phyloP scores from a whole-genome alignment of 169 alveolate species.

The Eimeria necatrix region DNA sequence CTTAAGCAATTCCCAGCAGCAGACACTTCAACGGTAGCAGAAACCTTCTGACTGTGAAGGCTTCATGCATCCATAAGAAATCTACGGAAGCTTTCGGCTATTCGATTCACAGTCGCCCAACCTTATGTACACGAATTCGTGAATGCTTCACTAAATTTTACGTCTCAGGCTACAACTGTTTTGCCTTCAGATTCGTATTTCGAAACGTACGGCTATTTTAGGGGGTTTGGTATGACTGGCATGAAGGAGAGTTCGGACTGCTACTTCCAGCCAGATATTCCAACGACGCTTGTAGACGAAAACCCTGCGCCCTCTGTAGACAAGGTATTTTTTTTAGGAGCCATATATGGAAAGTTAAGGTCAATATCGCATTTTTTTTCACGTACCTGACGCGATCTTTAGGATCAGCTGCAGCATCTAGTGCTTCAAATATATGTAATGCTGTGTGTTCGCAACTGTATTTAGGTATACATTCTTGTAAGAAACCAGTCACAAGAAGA shows the following conservation, averaged over 20 bases:
- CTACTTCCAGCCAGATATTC: constrained; percentile 28
- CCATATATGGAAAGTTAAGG: neutral
- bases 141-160: neutral
- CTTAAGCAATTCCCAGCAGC: too few species aligned
- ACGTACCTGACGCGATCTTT: neutral
- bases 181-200: constrained; percentile 11
- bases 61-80: too few species aligned
- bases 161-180: neutral
- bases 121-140: too few species aligned
- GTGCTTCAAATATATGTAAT: neutral
- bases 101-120: too few species aligned
- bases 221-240: constrained; percentile 33
- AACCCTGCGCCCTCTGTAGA: constrained; percentile 56
- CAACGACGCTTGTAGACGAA: neutral
- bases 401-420: neutral
- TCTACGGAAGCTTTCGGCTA: too few species aligned
- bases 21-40: too few species aligned
- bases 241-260: constrained; percentile 38
- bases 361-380: neutral
- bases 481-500: neutral
- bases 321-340: neutral
- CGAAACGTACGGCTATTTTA: constrained; percentile 34
- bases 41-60: too few species aligned
- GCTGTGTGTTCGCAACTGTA: neutral
- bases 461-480: constrained; percentile 19